Conservation (phyloP, 1,139 yeast genomes). For the Taphrina pruni region DNA sequence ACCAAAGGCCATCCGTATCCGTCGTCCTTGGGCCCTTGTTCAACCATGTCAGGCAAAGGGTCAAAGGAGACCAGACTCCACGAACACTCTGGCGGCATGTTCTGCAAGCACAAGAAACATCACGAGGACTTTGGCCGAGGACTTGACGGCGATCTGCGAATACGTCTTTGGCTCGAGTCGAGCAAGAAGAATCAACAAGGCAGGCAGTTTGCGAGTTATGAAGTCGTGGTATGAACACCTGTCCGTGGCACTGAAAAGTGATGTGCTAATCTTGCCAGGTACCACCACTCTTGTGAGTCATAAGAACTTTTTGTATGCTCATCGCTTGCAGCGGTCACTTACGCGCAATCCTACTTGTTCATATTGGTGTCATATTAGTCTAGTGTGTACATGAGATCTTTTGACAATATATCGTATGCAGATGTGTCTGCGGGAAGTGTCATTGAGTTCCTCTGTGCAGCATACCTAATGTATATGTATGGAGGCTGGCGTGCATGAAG, state of each 20-base stretch:
- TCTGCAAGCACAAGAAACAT: conserved; percentile 37
- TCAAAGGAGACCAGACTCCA: conserved; percentile 21
- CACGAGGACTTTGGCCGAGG: conserved; percentile 40
- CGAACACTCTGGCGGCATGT: conserved; percentile 36
- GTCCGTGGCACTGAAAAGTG: background rate
- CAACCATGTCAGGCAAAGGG: conserved; percentile 17
- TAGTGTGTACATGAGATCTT: too few species aligned
- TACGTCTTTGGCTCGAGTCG: conserved; percentile 36
- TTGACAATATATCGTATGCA: too few species aligned
- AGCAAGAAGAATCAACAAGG: conserved; percentile 31
- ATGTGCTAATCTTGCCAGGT: background rate
- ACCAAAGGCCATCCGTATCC: conserved; percentile 33
- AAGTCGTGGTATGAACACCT: conserved; percentile 24
- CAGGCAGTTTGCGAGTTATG: conserved; percentile 31
- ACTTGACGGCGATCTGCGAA: conserved; percentile 34
- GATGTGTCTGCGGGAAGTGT: too few species aligned
- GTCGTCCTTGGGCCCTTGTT: conserved; percentile 32
- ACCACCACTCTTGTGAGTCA: background rate
- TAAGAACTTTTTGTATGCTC: too few species aligned
- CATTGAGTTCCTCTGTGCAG: too few species aligned
- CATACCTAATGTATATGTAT: too few species aligned
- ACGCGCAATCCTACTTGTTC: too few species aligned
- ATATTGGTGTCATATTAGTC: too few species aligned
- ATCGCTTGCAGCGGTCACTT: too few species aligned
- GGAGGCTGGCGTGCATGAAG: too few species aligned